Conservation (phyloP, 2,329 filamentous ascomycete species). For the Phialocephala sp. region DNA sequence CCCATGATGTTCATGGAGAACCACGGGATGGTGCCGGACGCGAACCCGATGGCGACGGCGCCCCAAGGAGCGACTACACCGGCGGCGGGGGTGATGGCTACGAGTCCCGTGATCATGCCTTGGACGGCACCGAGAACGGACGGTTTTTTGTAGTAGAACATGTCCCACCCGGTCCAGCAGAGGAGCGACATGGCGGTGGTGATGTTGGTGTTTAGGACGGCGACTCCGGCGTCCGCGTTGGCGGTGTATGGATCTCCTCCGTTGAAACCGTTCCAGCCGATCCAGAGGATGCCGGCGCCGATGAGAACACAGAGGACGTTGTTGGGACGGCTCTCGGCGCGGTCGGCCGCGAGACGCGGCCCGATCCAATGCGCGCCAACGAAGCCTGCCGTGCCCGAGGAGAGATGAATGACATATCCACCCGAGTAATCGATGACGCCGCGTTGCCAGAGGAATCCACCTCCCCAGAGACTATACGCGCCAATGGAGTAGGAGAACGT, state of each 20-base stretch:
- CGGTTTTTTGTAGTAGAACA: constrained; percentile 54
- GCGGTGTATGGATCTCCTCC: constrained; percentile 58
- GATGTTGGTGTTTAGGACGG: constrained; percentile 58
- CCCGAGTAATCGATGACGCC: constrained; percentile 58
- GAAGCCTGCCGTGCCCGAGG: constrained; percentile 56
- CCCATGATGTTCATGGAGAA: constrained; percentile 54
- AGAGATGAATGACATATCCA: constrained; percentile 59
- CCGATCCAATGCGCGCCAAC: constrained; percentile 54
- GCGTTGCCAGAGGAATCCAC: constrained; percentile 51
- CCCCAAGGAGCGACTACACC: constrained; percentile 58
- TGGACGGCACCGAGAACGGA: constrained; percentile 56
- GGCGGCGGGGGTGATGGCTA: constrained; percentile 57
- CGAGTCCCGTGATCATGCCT: constrained; percentile 58
- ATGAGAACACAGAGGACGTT: constrained; percentile 52
- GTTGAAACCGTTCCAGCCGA: constrained; percentile 60
- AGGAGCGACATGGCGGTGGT: constrained; percentile 54
- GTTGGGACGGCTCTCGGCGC: constrained; percentile 53
- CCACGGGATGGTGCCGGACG: constrained; percentile 53
- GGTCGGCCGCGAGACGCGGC: constrained; percentile 51
- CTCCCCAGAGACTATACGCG: constrained; percentile 53
- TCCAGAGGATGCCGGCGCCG: constrained; percentile 56
- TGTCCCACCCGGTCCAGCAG: constrained; percentile 52
- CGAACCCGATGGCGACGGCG: constrained; percentile 53
- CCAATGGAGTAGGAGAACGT: constrained; percentile 52
- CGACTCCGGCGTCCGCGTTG: constrained; percentile 54